Conservation (phyloP, 306 rosid species). For the Prunus kanzakura region DNA sequence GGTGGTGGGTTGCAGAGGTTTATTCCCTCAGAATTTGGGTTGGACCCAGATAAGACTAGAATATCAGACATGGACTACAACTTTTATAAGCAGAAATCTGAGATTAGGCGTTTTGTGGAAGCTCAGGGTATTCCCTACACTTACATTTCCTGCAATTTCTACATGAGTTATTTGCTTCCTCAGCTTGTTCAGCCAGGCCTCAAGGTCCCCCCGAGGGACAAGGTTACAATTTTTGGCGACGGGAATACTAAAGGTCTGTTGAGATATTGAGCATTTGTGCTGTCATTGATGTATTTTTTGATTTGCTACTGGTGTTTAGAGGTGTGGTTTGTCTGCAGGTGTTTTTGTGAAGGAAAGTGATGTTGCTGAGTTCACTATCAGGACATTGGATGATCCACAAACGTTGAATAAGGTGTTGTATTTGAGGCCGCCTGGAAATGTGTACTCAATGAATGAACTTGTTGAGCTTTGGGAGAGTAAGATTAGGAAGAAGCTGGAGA, state of each 20-base stretch:
- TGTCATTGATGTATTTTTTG: neutral
- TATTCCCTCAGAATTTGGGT: conserved; percentile 76
- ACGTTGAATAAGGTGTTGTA: conserved; percentile 61
- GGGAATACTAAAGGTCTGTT: conserved; percentile 64
- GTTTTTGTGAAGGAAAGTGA: conserved; percentile 64
- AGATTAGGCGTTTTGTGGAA: conserved; percentile 61
- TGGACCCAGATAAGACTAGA: conserved; percentile 60
- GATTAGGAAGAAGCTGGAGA: conserved; percentile 64
- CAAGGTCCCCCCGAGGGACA: conserved; percentile 65
- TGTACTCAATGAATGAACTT: conserved; percentile 59
- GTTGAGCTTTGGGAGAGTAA: conserved; percentile 73
- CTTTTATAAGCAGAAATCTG: conserved; percentile 60
- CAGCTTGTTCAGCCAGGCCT: conserved; percentile 60
- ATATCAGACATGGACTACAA: conserved; percentile 42
- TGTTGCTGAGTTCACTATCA: conserved; percentile 77
- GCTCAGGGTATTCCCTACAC: conserved; percentile 68
- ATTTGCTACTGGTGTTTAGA: neutral
- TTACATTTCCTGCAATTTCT: conserved; percentile 63
- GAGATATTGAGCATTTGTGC: neutral
- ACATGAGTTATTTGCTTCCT: conserved; percentile 56
- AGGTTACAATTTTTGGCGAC: conserved; percentile 62
- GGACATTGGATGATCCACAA: conserved; percentile 66
- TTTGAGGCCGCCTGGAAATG: conserved; percentile 73
- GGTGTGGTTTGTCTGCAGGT: conserved; percentile 35
- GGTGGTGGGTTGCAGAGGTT: conserved; percentile 38